Evolutionary conservation across 2,329 filamentous ascomycete species (phyloP).

Genomic region (Fusarium falciforme): DNA sequence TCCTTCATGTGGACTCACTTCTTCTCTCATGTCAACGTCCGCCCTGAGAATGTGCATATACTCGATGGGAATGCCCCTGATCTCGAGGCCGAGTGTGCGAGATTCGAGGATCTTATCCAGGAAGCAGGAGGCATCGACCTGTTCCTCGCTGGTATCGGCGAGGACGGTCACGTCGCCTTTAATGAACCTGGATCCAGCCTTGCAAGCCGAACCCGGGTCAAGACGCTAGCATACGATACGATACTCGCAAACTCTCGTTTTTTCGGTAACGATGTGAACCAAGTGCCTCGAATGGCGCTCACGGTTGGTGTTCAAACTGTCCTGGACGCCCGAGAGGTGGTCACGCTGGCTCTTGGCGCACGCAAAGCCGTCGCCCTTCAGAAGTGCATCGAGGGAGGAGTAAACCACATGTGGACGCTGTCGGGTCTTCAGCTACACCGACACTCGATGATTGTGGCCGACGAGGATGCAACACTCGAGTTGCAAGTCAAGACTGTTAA

Average conservation of each 20-base stretch:
- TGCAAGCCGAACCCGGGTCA: slow-evolving; percentile 76
- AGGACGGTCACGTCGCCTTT: slow-evolving; percentile 84
- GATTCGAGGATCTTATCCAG: slow-evolving; percentile 66
- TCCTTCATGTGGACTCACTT: slow-evolving; percentile 87
- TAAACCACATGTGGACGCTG: background rate
- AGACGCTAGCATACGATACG: slow-evolving; percentile 82
- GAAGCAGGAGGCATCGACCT: slow-evolving; percentile 75
- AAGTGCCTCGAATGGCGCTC: slow-evolving; percentile 35
- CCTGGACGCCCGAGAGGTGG: background rate
- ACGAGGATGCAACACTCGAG: background rate
- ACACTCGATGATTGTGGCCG: background rate
- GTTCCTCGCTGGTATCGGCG: slow-evolving; percentile 80
- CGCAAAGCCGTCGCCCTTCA: background rate
- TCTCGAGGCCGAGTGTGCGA: slow-evolving; percentile 75
- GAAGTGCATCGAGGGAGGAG: background rate
- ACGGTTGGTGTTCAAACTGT: slow-evolving; percentile 2
- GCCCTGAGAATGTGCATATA: slow-evolving; percentile 77
- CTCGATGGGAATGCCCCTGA: slow-evolving; percentile 79
- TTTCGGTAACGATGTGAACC: slow-evolving; percentile 26
- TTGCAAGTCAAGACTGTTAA: background rate
- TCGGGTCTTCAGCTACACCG: background rate
- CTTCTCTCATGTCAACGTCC: slow-evolving; percentile 79
- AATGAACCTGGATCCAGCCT: slow-evolving; percentile 83
- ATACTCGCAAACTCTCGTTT: slow-evolving; percentile 81
- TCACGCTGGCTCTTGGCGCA: background rate